phyloP scores from a whole-genome alignment of 2,329 filamentous ascomycete species.

The Xylariaceae sp. region DNA sequence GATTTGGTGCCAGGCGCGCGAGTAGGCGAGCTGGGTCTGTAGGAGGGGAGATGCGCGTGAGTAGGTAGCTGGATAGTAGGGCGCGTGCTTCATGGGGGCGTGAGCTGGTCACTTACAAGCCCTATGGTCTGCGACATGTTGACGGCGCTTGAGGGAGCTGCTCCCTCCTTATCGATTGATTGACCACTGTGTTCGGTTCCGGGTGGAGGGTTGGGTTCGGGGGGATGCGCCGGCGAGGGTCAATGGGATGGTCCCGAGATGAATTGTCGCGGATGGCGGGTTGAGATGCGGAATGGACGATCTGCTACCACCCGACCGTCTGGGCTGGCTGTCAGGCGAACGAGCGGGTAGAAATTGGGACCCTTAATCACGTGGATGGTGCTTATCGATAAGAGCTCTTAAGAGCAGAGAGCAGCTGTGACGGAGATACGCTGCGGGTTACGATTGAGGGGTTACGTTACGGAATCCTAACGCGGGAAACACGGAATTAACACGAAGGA shows the following conservation, averaged over 20 bases:
- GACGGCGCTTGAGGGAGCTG: slow-evolving; percentile 30
- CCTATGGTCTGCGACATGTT: slow-evolving; percentile 76
- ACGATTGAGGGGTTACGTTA: no score
- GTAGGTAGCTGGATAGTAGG: neutral
- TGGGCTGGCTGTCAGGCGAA: neutral
- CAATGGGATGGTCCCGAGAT: no score
- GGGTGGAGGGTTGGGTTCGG: neutral
- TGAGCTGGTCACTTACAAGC: slow-evolving; percentile 49
- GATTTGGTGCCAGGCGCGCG: slow-evolving; percentile 85
- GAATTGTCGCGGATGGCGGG: slow-evolving; percentile 5
- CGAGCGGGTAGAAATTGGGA: slow-evolving; percentile 3
- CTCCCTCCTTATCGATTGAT: slow-evolving; percentile 29
- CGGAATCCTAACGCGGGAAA: no score
- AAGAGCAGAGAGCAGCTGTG: no score
- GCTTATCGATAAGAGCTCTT: slow-evolving; percentile 17
- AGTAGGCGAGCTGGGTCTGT: slow-evolving; percentile 93
- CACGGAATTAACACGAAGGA: no score
- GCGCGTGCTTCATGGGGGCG: neutral
- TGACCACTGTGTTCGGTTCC: neutral
- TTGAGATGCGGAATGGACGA: slow-evolving; percentile 13
- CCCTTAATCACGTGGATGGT: slow-evolving; percentile 14
- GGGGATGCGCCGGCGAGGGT: no score
- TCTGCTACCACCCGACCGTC: neutral
- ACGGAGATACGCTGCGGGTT: no score
- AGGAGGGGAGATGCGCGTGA: slow-evolving; percentile 5